phyloP scores from a whole-genome alignment of 345 rosid genomes.

The Eucalyptus sp. region DNA sequence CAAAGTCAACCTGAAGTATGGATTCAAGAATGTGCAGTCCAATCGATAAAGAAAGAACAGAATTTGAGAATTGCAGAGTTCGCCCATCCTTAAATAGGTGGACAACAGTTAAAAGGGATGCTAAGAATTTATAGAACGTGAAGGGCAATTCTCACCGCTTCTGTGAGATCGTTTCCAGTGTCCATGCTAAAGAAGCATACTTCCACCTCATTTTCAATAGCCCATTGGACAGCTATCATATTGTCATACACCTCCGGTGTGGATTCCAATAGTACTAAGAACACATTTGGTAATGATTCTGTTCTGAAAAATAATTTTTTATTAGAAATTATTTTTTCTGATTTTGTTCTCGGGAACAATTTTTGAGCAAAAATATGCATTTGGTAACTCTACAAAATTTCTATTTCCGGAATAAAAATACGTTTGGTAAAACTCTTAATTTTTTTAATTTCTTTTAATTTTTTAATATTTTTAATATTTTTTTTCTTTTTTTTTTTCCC shows the following conservation, averaged over 20 bases:
- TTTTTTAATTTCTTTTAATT: too few species aligned
- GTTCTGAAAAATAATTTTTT: rapidly evolving
- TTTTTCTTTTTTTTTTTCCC: too few species aligned
- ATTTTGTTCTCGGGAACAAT: rapidly evolving
- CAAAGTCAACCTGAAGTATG: background rate
- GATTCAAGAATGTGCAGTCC: background rate
- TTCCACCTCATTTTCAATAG: background rate
- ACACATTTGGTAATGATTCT: rapidly evolving
- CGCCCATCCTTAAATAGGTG: background rate
- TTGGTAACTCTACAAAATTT: too few species aligned
- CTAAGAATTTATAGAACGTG: background rate
- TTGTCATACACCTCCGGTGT: background rate
- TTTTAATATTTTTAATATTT: too few species aligned
- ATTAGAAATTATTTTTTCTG: rapidly evolving
- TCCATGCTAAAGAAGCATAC: background rate
- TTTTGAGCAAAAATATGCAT: rapidly evolving
- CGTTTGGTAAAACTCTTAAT: rapidly evolving
- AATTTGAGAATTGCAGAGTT: background rate
- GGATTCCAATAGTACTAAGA: background rate
- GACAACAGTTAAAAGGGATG: background rate
- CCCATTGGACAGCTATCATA: background rate
- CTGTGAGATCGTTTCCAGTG: background rate
- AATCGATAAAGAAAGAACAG: background rate
- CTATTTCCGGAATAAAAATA: rapidly evolving
- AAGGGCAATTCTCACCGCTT: background rate